These are phyloP conservation scores for Epichloe sibirici DNA, from an alignment of 2,329 filamentous ascomycete species.

Conservation along the genomic window DNA sequence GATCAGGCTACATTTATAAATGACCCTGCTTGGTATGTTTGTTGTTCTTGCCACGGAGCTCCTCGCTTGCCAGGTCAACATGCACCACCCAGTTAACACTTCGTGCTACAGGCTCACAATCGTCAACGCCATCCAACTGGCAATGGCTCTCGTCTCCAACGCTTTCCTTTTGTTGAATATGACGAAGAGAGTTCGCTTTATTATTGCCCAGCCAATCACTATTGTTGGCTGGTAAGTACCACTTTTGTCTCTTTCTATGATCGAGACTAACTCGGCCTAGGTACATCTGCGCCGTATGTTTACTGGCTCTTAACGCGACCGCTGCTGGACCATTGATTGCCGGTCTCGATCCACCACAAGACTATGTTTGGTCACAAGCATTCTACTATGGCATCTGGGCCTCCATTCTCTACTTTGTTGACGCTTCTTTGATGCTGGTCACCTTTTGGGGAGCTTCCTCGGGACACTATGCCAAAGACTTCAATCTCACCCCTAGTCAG, in stretches of 20 bases:
- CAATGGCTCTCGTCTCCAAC: conserved; percentile 66
- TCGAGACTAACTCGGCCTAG: conserved; percentile 12
- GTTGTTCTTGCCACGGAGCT: neutral
- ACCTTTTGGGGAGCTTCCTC: conserved; percentile 67
- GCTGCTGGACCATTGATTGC: conserved; percentile 43
- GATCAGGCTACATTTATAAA: conserved; percentile 38
- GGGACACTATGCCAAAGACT: conserved; percentile 64
- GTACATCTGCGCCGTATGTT: conserved; percentile 50
- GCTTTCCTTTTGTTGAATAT: conserved; percentile 79
- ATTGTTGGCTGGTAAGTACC: conserved; percentile 61
- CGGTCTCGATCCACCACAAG: conserved; percentile 24
- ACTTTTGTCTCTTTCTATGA: neutral
- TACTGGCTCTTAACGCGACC: conserved; percentile 54
- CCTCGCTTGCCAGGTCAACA: neutral
- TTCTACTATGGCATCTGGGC: conserved; percentile 81
- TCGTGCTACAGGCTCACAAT: conserved; percentile 46
- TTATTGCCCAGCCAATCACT: conserved; percentile 69
- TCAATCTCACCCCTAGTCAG: conserved; percentile 66
- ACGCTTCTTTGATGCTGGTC: conserved; percentile 61
- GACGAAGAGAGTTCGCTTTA: conserved; percentile 66
- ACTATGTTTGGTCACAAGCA: conserved; percentile 62
- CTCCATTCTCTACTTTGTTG: conserved; percentile 66
- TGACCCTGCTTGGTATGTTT: conserved; percentile 57
- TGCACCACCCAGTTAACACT: neutral
- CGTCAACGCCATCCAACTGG: conserved; percentile 68